Base-by-base conservation (phyloP, 2,329 filamentous ascomycete genomes). In the Pestalotiopsis sp. region DNA sequence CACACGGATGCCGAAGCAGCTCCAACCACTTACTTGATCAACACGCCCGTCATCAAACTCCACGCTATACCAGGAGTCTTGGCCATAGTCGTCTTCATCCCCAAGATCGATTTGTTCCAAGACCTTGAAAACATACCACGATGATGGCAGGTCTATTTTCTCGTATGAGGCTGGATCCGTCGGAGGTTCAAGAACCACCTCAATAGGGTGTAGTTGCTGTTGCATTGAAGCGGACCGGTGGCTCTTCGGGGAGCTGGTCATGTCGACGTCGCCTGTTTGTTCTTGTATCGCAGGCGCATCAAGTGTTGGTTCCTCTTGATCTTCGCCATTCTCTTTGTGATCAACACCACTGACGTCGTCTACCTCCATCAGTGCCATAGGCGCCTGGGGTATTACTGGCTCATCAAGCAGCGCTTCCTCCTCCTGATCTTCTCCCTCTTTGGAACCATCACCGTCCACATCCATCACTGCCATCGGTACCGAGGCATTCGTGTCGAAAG, bases 1-100 rank as follows among this genome's bases (percentile, higher is more conserved):
- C 31, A 20, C 9, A 39, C 4, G 31, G 17, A 74, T 69, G 66
- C 67, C 67, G 27, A 65, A 14, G 2, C 39, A 38, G 17, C 11
- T 27, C 12, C 31, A 20, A 17, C 11, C 36, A 82, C 84, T 80
- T 79, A 87, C 85, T 72, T 80, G 69, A 67, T 84, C 79, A 70
- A 81, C 72, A 64, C 80, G 78, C 27, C 84, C 85, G 71, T 86
- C 84, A 38, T 81, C 80, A 62, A 85, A 86, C 69, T 85, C 83
- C 12, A 84, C 77, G 4, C 72, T 75, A 58, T 82, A 84, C 25
- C 74, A 75, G 1, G 73, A 25, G 17, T 61, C 45, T 25, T 66
- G 41, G 31, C 52, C 64, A 27, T 65, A 36, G 11, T 78, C 72
- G 9, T 70, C 69, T 27, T 36, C 58, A 14, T 76, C 74, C 1